Conservation (phyloP, 1,139 yeast species). For the Suhomyces panamericanus region DNA sequence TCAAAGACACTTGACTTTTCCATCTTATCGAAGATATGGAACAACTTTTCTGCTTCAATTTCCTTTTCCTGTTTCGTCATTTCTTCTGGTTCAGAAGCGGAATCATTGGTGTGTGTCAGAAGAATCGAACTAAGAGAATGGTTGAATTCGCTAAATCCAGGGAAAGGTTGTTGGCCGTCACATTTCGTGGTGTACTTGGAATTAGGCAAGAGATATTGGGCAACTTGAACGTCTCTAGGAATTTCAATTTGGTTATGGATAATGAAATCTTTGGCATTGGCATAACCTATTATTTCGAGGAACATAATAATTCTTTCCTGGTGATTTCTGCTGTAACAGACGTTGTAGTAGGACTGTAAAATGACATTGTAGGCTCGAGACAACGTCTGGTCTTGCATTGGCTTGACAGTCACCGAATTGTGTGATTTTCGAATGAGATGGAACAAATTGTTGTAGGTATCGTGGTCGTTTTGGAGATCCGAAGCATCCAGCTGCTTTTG, state of each 20-base stretch:
- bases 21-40: conserved; percentile 49
- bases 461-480: not conserved
- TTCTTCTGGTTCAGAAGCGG: conserved; percentile 12
- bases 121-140: conserved; percentile 13
- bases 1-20: conserved; percentile 48
- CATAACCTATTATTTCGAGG: conserved; percentile 28
- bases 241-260: conserved; percentile 17
- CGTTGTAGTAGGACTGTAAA: conserved; percentile 20
- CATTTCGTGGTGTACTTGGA: conserved; percentile 8
- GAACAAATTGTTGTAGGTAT: conserved; percentile 1
- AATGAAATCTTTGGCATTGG: conserved; percentile 20
- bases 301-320: conserved; percentile 17
- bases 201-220: conserved; percentile 17
- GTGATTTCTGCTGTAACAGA: conserved; percentile 16
- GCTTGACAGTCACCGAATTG: not conserved
- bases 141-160: conserved; percentile 9
- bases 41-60: conserved; percentile 52
- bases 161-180: conserved; percentile 4
- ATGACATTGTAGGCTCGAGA: conserved; percentile 20
- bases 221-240: conserved; percentile 21
- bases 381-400: not conserved
- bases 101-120: conserved; percentile 8
- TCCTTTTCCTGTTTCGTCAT: conserved; percentile 56
- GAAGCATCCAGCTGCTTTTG: not conserved
- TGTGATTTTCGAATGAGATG: conserved; percentile 1